Base-by-base conservation (phyloP, 2,329 filamentous ascomycete genomes). In the Trichoderma gracile region DNA sequence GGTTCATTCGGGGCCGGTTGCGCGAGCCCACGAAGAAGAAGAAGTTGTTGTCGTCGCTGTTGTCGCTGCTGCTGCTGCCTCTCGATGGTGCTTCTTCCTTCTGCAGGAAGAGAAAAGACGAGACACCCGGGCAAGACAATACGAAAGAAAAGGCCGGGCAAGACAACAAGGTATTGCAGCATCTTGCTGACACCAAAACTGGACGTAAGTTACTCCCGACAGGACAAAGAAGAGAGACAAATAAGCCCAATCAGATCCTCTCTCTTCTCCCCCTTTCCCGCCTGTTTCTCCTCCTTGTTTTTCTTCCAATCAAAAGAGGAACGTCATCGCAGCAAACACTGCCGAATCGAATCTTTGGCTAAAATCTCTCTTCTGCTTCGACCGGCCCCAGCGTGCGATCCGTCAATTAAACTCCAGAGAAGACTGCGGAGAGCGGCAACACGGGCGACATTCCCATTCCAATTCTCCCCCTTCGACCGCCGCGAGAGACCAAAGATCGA, bases 341-440 rank as follows among this genome's bases (percentile, higher is more conserved):
- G 10, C 12, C 30, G 30, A 33, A 33, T 33, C 33, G 33, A 38
- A 38, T 30, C 33, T 4, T n/a, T 23, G 21, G 46, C 56, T 42
- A 59, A 59, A 52, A 49, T 38, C 30, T 40, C 45, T 50, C 56
- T 25, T 43, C 25, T 43, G n/a, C 25, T 33, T 53, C 38, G 58
- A 21, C 38, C 58, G 47, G 58, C 27, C 23, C 47, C 58, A 61
- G 58, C 58, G 30, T 43, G 14, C 33, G 38, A 53, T 62, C 49
- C 49, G 49, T 57, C 61, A 25, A 56, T 57, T 53, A 53, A 61
- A 45, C 38, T 30, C 45, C 12, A 38, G 43, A 53, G 42, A 43
- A 43, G 27, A 49, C 50, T 54, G 58, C 47, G 49, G 58, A 45
- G 58, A 46, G 40, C 49, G 4, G 19, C 33, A 38, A 12, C 10